Percentiles rank a stretch among this genome's conserved stretches.
Evolutionary conservation across 805 yeast genomes (phyloP).

Genomic region (Debaryomyces prosopidis): DNA sequence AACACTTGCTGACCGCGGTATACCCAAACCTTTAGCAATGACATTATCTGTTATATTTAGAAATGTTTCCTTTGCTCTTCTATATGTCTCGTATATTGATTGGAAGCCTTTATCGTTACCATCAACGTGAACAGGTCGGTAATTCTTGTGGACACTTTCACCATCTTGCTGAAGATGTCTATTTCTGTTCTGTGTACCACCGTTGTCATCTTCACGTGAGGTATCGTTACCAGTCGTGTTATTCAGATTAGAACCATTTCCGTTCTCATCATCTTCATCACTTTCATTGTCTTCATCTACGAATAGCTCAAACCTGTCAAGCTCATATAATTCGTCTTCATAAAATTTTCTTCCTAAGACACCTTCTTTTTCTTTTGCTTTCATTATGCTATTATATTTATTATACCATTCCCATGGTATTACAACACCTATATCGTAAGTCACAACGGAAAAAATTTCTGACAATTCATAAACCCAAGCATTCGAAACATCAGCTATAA

Average conservation of each 20-base stretch:
- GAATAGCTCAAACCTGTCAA: slow-evolving; percentile 40
- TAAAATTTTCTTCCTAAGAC: slow-evolving; percentile 73
- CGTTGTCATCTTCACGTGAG: slow-evolving; percentile 5
- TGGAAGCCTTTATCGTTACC: not conserved
- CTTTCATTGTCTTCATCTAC: slow-evolving; percentile 32
- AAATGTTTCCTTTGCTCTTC: slow-evolving; percentile 36
- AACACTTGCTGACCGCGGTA: slow-evolving; percentile 50
- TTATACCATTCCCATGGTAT: slow-evolving; percentile 88
- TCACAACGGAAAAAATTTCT: slow-evolving; percentile 70
- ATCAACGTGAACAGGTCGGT: not conserved
- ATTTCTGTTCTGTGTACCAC: slow-evolving; percentile 2
- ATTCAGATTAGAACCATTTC: too few species aligned
- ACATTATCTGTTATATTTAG: slow-evolving; percentile 51
- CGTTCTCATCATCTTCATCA: slow-evolving; percentile 6
- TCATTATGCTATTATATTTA: slow-evolving; percentile 56
- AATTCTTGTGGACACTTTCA: not conserved
- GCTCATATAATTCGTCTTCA: slow-evolving; percentile 59
- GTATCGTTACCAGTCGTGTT: too few species aligned
- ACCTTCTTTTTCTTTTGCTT: slow-evolving; percentile 64
- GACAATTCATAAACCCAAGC: slow-evolving; percentile 74
- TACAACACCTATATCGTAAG: slow-evolving; percentile 70
- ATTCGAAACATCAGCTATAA: slow-evolving; percentile 73
- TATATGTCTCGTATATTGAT: not conserved
- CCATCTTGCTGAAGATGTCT: not conserved
- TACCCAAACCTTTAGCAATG: slow-evolving; percentile 59